Evolutionary conservation across 2,329 filamentous ascomycete species (phyloP), one percentile per base, ranked within the genome.

Genomic region (Exserohilum rostratum): DNA sequence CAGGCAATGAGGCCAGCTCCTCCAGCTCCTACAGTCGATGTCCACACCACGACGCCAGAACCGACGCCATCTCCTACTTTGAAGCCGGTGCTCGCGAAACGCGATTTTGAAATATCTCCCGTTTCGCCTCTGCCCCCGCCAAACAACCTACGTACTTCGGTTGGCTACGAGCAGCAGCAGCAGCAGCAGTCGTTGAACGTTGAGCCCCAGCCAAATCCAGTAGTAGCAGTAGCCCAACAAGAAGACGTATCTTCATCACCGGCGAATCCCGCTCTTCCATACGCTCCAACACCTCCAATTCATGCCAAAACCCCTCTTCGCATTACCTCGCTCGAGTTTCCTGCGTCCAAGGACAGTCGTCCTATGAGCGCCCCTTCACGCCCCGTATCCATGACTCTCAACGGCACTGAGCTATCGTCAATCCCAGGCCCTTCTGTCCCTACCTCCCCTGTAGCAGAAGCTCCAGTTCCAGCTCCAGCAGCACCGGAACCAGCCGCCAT

Each of bases 21-120:
- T 17, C 58, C 58, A 1, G 25, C 53, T 13, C 62, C 64, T 17
- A 61, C 55, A 20, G 56, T 52, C 30, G 54, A 53, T 15, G 50
- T 64, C 6, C 57, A 62, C n/a, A 63, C 61, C 11, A 61, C 70
- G 6, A 73, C 70, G 10, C 70, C 70, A 6, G 67, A 68, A 30
- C 67, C 64, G 50, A 72, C 69, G 3, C 70, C 70, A 3, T 66
- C 67, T 6, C 70, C 68, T 15, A 61, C 52, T 1, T 33, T 65
- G 20, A 64, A 65, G 35, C 63, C 64, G 9, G 45, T 51, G 15
- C 49, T 64, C 17, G 46, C 59, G 1, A 53, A 45, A 12, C 54
- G 61, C 17, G 61, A 62, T 34, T 43, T 38, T 35, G 48, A 55
- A 1, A 65, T 66, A 13, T 70, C 68, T 6, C 67, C 68, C 7